A percentile compares a stretch with the other conserved stretches of the same genome.
Conservation (phyloP, 2,329 filamentous ascomycete species). For the Sordariomycetes sp. region DNA sequence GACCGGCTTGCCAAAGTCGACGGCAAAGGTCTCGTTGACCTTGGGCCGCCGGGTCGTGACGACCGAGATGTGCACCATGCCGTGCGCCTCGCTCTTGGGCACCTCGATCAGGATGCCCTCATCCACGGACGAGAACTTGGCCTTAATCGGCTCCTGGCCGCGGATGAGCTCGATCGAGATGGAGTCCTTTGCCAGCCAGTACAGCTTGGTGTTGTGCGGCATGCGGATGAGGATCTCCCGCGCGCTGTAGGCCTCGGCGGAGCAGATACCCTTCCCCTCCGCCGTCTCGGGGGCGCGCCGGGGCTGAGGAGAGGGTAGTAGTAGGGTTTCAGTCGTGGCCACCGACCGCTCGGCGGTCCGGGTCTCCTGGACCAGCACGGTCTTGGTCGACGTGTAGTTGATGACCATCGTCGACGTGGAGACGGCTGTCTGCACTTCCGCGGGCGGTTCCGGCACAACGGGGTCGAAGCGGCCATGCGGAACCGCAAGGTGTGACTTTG, state of each 20-base stretch:
- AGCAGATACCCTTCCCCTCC: conserved; percentile 25
- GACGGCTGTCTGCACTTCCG: background rate
- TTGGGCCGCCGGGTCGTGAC: conserved; percentile 47
- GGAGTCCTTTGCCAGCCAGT: conserved; percentile 46
- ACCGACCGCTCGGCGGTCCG: background rate
- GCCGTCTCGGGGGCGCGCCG: background rate
- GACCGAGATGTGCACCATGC: conserved; percentile 46
- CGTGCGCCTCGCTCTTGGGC: conserved; percentile 42
- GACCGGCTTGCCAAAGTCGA: conserved; percentile 45
- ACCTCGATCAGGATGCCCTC: conserved; percentile 43
- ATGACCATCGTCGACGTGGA: conserved; percentile 21
- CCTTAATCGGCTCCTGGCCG: conserved; percentile 32
- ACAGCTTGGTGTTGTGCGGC: conserved; percentile 35
- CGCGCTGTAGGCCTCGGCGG: conserved; percentile 30
- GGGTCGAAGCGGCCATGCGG: background rate
- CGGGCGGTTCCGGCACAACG: background rate
- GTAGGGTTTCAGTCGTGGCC: background rate
- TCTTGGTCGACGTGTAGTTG: conserved; percentile 24
- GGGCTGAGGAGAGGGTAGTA: background rate
- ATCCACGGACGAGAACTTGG: conserved; percentile 33
- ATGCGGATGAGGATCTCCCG: conserved; percentile 45
- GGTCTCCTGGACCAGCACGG: conserved; percentile 15
- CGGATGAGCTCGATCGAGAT: conserved; percentile 45
- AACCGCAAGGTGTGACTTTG: background rate
- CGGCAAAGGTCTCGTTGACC: conserved; percentile 48